A percentile compares a stretch with the other conserved stretches of the same genome.
Evolutionary conservation across 1,284 basidiomycete species (phyloP).

Genomic region (Wallemia mellicola): DNA sequence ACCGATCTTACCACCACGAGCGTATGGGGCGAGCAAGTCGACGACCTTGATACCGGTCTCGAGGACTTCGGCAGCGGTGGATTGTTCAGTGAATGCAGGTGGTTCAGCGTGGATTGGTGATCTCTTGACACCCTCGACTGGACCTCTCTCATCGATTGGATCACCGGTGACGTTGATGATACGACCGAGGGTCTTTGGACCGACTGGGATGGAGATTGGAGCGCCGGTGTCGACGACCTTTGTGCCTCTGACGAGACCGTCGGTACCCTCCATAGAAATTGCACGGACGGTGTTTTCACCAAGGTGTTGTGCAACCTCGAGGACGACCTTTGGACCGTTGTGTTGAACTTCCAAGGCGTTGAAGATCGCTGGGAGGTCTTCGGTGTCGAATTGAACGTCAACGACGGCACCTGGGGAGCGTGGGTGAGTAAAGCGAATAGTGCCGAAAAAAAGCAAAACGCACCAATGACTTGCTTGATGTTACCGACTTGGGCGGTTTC

Average conservation of each 20-base stretch:
- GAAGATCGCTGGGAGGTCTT: constrained; percentile 76
- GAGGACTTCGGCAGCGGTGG: constrained; percentile 85
- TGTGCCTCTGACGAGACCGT: constrained; percentile 96
- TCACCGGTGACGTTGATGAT: constrained; percentile 99
- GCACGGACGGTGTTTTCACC: constrained; percentile 88
- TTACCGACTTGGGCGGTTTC: constrained; percentile 45
- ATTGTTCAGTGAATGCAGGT: constrained; percentile 88
- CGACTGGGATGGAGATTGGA: constrained; percentile 89
- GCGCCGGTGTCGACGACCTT: constrained; percentile 86
- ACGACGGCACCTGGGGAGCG: constrained; percentile 40
- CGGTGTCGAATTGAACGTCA: constrained; percentile 78
- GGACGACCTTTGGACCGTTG: constrained; percentile 79
- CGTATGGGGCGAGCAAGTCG: constrained; percentile 93
- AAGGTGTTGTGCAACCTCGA: constrained; percentile 86
- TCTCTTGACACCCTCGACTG: constrained; percentile 77
- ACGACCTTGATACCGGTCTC: constrained; percentile 99
- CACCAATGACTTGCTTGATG: constrained; percentile 80
- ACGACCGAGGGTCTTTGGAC: constrained; percentile 69
- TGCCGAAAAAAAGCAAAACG: constrained; percentile 8
- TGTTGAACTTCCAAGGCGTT: constrained; percentile 93
- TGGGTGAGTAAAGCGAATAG: constrained; percentile 9
- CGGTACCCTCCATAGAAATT: constrained; percentile 57
- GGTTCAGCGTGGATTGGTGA: constrained; percentile 87
- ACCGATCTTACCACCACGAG: constrained; percentile 99
- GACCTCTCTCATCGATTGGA: constrained; percentile 95